Percentiles rank a stretch among this genome's conserved stretches.
Conservation (phyloP, 1,139 yeast genomes). For the Hemisphaericaspora xylanilytica region DNA sequence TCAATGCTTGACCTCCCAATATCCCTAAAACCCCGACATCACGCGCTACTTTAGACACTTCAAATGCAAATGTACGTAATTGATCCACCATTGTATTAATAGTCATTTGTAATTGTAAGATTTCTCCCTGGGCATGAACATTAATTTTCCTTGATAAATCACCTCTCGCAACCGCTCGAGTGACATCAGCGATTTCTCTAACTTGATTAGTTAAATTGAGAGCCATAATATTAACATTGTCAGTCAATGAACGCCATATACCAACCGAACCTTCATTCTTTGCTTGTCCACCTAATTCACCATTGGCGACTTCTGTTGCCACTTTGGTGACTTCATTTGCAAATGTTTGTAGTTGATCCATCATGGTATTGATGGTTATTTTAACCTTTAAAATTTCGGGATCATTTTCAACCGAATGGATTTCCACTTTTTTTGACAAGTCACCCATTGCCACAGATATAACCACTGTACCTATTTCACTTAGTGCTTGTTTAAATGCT, state of each 20-base stretch:
- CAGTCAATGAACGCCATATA: constrained; percentile 81
- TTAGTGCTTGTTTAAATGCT: constrained; percentile 72
- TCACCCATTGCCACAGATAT: constrained; percentile 87
- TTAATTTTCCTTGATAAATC: constrained; percentile 74
- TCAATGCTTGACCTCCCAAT: constrained; percentile 84
- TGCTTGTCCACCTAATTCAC: constrained; percentile 86
- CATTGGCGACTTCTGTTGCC: constrained; percentile 87
- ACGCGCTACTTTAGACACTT: constrained; percentile 83
- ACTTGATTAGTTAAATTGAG: constrained; percentile 78
- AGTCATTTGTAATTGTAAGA: constrained; percentile 72
- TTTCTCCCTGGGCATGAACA: constrained; percentile 84
- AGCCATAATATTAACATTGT: constrained; percentile 86
- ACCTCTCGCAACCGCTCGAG: constrained; percentile 80
- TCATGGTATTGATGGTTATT: constrained; percentile 80
- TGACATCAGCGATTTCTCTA: constrained; percentile 85
- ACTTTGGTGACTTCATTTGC: constrained; percentile 82
- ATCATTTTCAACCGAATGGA: constrained; percentile 70
- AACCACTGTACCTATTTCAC: constrained; percentile 80
- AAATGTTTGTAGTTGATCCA: constrained; percentile 81
- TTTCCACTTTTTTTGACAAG: constrained; percentile 69
- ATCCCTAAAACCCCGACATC: constrained; percentile 90
- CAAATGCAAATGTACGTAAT: constrained; percentile 81
- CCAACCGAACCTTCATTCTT: constrained; percentile 82
- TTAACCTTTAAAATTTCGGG: constrained; percentile 76
- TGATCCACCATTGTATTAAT: constrained; percentile 88